Evolutionary conservation across 1,284 basidiomycete genomes (phyloP), one percentile per base, ranked within the genome.

Genomic region (Ganoderma boninense): DNA sequence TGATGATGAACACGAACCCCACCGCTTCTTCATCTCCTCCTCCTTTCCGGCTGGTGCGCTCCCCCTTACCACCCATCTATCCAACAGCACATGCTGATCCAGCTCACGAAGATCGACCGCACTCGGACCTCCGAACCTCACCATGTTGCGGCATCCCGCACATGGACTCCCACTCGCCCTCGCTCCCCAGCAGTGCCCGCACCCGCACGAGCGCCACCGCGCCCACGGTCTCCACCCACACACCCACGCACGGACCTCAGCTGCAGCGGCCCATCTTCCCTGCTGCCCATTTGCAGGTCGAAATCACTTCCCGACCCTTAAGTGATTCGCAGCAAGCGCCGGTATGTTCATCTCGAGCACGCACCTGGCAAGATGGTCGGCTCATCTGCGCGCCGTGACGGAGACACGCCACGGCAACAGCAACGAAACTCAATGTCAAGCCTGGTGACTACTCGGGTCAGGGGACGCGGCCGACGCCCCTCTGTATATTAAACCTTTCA

Each of bases 241-340:
- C 54, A 57, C 54, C 54, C 54, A 57, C 54, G 54, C 54, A 57
- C 54, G 32, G 54, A 57, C 54, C 54, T 56, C 29, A 29, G 54
- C 26, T 2, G 16, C 11, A 7, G 46, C 49, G 49, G 49, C 49
- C 38, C 38, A 38, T 38, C 38, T 38, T 10, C 29, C 6, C 38
- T 10, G 1, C 38, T 38, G 38, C 38, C 38, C 10, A 6, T 10
- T 52, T 23, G 10, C 49, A 11, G 23, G 5, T 26, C 4, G 16
- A 18, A 26, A 29, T 14, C 29, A 14, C 54, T 18, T 29, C 14
- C 11, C 11, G 18, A 10, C 6, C 54, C 54, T 32, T 57, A 11
- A 6, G 23, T 57, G 29, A 57, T 8, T 4, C 14, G 4, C 16
- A 29, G 29, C 29, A 57, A 29, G 18, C 54, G 54, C 54, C 29